Conservation (phyloP, 805 yeast species). For the Candida cerambycidarum region DNA sequence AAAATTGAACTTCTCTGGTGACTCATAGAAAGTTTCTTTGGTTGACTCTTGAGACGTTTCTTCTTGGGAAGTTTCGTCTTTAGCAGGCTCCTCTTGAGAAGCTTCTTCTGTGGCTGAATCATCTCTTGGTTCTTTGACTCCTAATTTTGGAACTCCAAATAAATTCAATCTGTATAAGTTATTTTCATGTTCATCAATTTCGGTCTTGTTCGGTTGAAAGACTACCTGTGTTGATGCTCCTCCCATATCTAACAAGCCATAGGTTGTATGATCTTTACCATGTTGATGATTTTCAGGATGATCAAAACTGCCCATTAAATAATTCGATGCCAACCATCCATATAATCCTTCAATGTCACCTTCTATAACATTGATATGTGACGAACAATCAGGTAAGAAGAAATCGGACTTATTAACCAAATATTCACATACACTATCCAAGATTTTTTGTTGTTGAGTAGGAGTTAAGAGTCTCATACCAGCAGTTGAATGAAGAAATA, state of each 20-base stretch:
- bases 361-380: conserved; percentile 59
- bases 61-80: too few species aligned
- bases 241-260: conserved; percentile 62
- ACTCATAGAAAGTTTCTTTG: not conserved
- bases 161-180: conserved; percentile 48
- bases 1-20: conserved; percentile 25
- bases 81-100: too few species aligned
- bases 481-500: conserved; percentile 69
- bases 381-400: conserved; percentile 58
- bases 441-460: conserved; percentile 45
- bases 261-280: conserved; percentile 48
- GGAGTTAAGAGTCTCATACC: conserved; percentile 63
- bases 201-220: conserved; percentile 55
- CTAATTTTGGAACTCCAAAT: conserved; percentile 27
- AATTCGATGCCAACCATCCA: conserved; percentile 67
- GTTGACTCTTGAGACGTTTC: not conserved
- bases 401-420: conserved; percentile 47
- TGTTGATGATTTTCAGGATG: conserved; percentile 37
- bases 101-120: too few species aligned
- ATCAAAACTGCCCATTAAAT: conserved; percentile 47
- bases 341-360: conserved; percentile 68
- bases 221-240: conserved; percentile 68
- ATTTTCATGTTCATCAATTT: conserved; percentile 43
- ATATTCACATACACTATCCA: conserved; percentile 51
- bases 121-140: not conserved